phyloP scores from a whole-genome alignment of 495 filamentous ascomycete genomes.

The Hypomontagnella monticulosa region DNA sequence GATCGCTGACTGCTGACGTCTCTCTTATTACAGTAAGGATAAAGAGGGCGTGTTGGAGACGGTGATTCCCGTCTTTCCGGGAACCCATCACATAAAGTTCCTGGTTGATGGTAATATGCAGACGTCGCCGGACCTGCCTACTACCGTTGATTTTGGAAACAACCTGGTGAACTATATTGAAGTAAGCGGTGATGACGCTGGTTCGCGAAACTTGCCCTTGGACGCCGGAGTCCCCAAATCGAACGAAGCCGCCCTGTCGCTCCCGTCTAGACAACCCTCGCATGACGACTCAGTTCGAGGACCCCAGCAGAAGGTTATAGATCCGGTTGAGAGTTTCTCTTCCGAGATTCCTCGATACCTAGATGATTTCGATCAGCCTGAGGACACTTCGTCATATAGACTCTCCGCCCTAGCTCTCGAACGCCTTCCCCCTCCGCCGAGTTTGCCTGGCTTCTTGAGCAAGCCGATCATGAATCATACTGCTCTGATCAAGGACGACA shows the following conservation, averaged over 20 bases:
- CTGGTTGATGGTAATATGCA: slow-evolving; percentile 93
- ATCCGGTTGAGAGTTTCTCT: slow-evolving; percentile 61
- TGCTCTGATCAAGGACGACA: slow-evolving; percentile 94
- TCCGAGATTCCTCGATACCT: slow-evolving; percentile 83
- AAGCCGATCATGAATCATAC: slow-evolving; percentile 94
- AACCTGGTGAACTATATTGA: slow-evolving; percentile 98
- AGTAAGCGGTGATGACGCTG: slow-evolving; percentile 79
- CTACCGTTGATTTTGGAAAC: slow-evolving; percentile 95
- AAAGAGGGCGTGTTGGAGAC: slow-evolving; percentile 72
- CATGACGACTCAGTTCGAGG: slow-evolving; percentile 54
- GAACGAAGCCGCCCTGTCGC: slow-evolving; percentile 41
- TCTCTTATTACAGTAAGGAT: slow-evolving; percentile 54
- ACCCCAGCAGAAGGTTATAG: slow-evolving; percentile 52
- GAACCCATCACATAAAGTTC: slow-evolving; percentile 96
- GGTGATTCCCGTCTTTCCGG: slow-evolving; percentile 82
- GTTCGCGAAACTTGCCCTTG: slow-evolving; percentile 35
- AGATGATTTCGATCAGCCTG: slow-evolving; percentile 82
- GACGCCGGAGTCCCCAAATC: slow-evolving; percentile 43
- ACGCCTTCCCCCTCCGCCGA: slow-evolving; percentile 82
- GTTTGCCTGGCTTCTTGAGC: slow-evolving; percentile 87
- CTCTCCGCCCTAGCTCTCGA: slow-evolving; percentile 74
- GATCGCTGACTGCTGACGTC: slow-evolving; percentile 23
- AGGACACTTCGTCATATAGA: slow-evolving; percentile 75
- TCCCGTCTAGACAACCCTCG: slow-evolving; percentile 48
- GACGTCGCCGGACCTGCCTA: slow-evolving; percentile 84